Evolutionary conservation across 2,329 filamentous ascomycete genomes (phyloP).

Genomic region (Passalora sequoiae): DNA sequence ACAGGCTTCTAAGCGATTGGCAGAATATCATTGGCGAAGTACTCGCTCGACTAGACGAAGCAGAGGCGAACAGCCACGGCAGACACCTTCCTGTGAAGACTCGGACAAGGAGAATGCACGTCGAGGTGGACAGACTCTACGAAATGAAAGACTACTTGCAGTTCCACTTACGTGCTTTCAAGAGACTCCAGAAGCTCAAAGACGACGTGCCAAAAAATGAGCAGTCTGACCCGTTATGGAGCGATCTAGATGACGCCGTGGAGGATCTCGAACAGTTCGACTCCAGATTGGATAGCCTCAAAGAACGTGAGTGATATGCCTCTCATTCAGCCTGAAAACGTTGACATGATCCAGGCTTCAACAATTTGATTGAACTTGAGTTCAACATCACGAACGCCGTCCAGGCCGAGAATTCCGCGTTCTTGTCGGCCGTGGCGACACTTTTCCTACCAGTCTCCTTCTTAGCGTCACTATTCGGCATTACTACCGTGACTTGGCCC

Average conservation of each 20-base stretch:
- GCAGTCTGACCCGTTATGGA: constrained; percentile 32
- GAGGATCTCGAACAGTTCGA: constrained; percentile 36
- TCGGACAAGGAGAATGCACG: constrained; percentile 31
- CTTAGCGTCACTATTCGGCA: constrained; percentile 34
- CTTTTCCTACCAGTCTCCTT: constrained; percentile 35
- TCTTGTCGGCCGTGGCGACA: constrained; percentile 33
- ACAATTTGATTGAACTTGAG: constrained; percentile 38
- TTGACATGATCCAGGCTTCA: constrained; percentile 24
- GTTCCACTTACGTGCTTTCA: constrained; percentile 33
- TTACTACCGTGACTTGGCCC: constrained; percentile 32
- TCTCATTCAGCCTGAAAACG: background rate
- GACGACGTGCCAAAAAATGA: constrained; percentile 27
- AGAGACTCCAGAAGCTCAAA: constrained; percentile 34
- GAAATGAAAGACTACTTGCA: constrained; percentile 35
- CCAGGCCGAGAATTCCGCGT: constrained; percentile 33
- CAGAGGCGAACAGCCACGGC: constrained; percentile 33
- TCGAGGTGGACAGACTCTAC: constrained; percentile 34
- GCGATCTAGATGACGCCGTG: constrained; percentile 34
- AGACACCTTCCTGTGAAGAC: constrained; percentile 33
- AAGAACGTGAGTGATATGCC: constrained; percentile 28
- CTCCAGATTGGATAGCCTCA: constrained; percentile 31
- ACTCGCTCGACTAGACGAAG: constrained; percentile 32
- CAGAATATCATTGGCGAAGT: constrained; percentile 36
- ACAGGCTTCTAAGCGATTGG: constrained; percentile 33
- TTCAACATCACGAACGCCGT: constrained; percentile 37